phyloP scores from a whole-genome alignment of 441 rosid genomes.

The Adansonia rubrostipa region DNA sequence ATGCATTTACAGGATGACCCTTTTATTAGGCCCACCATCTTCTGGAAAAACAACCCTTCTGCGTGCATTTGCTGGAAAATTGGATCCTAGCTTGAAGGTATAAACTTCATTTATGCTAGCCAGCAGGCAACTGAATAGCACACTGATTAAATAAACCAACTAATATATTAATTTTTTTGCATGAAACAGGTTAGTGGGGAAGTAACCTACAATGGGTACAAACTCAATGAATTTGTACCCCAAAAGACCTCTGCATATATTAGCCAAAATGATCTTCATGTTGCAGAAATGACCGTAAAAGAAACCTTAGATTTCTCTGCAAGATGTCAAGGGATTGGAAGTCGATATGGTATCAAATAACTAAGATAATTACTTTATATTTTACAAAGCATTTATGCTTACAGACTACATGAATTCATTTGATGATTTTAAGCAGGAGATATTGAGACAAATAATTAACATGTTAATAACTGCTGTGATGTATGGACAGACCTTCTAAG shows the following conservation, averaged over 20 bases:
- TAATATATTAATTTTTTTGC: neutral
- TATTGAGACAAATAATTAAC: neutral
- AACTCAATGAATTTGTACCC: conserved; percentile 63
- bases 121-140: neutral
- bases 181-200: conserved; percentile 59
- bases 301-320: conserved; percentile 82
- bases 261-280: conserved; percentile 72
- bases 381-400: neutral
- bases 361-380: neutral
- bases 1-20: conserved; percentile 59
- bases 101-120: neutral
- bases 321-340: conserved; percentile 69
- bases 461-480: neutral
- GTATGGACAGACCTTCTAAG: conserved; percentile 46
- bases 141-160: neutral
- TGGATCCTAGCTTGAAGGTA: conserved; percentile 59
- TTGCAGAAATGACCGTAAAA: conserved; percentile 67
- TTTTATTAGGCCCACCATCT: conserved; percentile 83
- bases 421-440: neutral
- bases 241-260: conserved; percentile 67
- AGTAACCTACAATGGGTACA: conserved; percentile 66
- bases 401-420: neutral
- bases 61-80: conserved; percentile 76
- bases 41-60: conserved; percentile 81
- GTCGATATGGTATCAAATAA: conserved; percentile 53